These are phyloP conservation scores for Coprinopsis sp. DNA, from an alignment of 768 basidiomycete species.

Conservation along the genomic window DNA sequence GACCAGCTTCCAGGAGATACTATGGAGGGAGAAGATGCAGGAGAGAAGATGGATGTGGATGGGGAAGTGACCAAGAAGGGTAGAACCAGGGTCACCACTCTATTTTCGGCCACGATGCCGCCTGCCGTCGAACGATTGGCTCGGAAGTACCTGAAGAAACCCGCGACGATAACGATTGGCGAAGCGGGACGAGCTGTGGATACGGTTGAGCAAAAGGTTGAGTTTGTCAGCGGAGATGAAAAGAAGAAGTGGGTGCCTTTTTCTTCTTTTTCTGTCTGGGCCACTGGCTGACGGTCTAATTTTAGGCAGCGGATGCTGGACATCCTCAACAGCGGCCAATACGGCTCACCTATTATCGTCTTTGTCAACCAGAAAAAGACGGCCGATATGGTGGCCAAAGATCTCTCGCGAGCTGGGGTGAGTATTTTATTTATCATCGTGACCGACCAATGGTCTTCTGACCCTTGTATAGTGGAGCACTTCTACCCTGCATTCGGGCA, in stretches of 20 bases:
- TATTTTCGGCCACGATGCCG: conserved; percentile 99
- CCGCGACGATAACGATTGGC: conserved; percentile 96
- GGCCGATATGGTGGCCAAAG: conserved; percentile 96
- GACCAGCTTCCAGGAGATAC: conserved; percentile 86
- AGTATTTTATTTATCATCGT: conserved; percentile 27
- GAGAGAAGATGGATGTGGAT: conserved; percentile 76
- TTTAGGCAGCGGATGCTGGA: conserved; percentile 79
- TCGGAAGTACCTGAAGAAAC: conserved; percentile 87
- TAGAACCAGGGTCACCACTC: conserved; percentile 84
- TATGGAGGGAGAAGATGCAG: conserved; percentile 80
- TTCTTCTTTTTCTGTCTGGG: background rate
- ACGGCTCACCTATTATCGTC: conserved; percentile 89
- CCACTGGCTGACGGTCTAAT: conserved; percentile 7
- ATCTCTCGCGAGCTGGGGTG: conserved; percentile 84
- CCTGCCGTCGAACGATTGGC: conserved; percentile 93
- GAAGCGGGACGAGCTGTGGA: conserved; percentile 97
- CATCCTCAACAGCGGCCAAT: conserved; percentile 84
- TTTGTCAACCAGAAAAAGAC: conserved; percentile 99
- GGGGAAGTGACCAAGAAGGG: conserved; percentile 64
- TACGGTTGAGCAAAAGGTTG: conserved; percentile 94
- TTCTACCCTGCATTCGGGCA: conserved; percentile 92
- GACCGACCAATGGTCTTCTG: conserved; percentile 1
- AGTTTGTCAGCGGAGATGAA: conserved; percentile 89
- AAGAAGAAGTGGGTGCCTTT: conserved; percentile 78
- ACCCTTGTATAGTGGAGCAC: conserved; percentile 65